Conservation (phyloP, 345 rosid species). For the Sisymbrium irio region DNA sequence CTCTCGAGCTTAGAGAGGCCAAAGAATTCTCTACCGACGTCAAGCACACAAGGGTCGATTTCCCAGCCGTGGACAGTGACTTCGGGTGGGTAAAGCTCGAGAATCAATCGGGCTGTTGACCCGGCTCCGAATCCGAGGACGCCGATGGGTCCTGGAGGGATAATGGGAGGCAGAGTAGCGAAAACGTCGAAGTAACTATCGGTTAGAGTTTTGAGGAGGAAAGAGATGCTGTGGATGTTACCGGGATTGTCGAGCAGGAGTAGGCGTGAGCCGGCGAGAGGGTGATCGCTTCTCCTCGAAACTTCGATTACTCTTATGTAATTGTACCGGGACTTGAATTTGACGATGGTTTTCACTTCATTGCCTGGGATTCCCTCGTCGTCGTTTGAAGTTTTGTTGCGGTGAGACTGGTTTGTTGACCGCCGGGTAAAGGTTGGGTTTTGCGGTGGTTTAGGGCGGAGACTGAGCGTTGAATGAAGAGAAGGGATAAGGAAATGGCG, state of each 20-base stretch:
- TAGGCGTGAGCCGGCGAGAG: conserved; percentile 54
- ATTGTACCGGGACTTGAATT: conserved; percentile 76
- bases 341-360: conserved; percentile 62
- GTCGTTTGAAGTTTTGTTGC: conserved; percentile 13
- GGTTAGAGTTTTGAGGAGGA: conserved; percentile 62
- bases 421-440: conserved; percentile 25
- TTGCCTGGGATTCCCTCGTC: conserved; percentile 66
- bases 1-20: conserved; percentile 66
- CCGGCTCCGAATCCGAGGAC: conserved; percentile 89
- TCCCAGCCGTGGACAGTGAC: conserved; percentile 79
- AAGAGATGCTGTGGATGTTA: conserved; percentile 88
- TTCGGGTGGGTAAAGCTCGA: conserved; percentile 64
- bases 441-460: conserved; percentile 28
- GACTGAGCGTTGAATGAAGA: conserved; percentile 4
- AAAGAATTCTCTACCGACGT: conserved; percentile 76
- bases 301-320: conserved; percentile 80
- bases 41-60: conserved; percentile 76
- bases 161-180: conserved; percentile 69
- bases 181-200: conserved; percentile 80
- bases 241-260: conserved; percentile 87
- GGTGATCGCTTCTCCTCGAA: conserved; percentile 62
- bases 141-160: conserved; percentile 79
- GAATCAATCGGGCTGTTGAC: conserved; percentile 61
- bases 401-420: conserved; percentile 7
- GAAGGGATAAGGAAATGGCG: not conserved